These are phyloP conservation scores for Fagus sylvatica DNA, from an alignment of 306 rosid genomes.

Conservation along the genomic window DNA sequence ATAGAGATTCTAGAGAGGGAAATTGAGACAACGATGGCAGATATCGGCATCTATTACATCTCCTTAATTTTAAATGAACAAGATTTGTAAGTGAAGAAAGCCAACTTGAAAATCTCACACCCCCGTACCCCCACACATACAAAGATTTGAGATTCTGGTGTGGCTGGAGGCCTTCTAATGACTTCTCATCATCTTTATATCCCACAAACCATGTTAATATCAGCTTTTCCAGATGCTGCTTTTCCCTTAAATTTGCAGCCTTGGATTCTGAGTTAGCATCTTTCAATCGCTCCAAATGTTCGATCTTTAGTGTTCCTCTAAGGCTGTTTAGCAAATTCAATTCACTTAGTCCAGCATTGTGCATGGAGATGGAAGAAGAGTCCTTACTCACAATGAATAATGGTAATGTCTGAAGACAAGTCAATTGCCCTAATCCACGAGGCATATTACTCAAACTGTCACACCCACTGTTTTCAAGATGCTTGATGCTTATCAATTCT, in stretches of 20 bases:
- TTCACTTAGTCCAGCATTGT: neutral
- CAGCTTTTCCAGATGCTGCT: neutral
- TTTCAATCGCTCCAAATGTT: neutral
- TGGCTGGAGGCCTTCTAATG: neutral
- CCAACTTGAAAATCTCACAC: neutral
- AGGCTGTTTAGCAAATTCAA: neutral
- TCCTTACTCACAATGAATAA: neutral
- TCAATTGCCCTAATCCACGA: neutral
- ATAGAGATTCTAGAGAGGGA: neutral
- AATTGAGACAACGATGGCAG: neutral
- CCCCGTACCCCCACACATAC: neutral
- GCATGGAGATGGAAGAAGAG: neutral
- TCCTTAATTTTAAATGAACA: neutral
- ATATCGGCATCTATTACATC: neutral
- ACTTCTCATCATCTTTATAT: neutral
- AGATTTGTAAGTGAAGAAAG: constrained; percentile 1
- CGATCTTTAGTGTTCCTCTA: neutral
- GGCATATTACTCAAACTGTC: constrained; percentile 6
- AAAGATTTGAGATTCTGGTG: neutral
- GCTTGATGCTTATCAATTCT: constrained; percentile 13
- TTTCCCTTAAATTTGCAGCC: neutral
- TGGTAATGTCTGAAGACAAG: constrained; percentile 14
- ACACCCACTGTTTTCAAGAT: too few relatives aligned
- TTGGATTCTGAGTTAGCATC: neutral
- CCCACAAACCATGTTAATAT: neutral